Conservation (phyloP, 2,329 filamentous ascomycete species). For the Aspergillus pseudotamarii region DNA sequence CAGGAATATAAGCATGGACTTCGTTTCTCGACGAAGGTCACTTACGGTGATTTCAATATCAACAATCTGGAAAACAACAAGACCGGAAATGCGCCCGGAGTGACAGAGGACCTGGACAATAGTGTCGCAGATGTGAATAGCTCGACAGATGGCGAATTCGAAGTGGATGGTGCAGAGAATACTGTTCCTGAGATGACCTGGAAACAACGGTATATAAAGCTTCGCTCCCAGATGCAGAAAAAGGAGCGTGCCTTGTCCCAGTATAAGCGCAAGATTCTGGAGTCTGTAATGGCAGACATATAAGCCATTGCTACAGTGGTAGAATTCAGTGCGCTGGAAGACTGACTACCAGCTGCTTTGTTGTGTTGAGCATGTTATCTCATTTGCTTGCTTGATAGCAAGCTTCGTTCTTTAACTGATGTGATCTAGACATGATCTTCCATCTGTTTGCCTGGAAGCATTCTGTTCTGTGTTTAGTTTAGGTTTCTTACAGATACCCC, state of each 20-base stretch:
- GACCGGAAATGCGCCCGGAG: constrained; percentile 13
- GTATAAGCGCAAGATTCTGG: constrained; percentile 46
- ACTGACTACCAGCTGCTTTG: background rate
- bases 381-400: background rate
- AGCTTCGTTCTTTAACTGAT: background rate
- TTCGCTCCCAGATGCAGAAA: constrained; percentile 42
- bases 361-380: background rate
- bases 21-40: constrained; percentile 31
- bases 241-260: constrained; percentile 41
- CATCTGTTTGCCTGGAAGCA: background rate
- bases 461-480: constrained; percentile 8
- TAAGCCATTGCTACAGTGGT: constrained; percentile 15
- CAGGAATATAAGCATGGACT: constrained; percentile 30
- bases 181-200: constrained; percentile 34
- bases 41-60: constrained; percentile 23
- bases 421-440: background rate
- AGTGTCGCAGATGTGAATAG: constrained; percentile 22
- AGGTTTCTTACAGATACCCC: constrained; percentile 24
- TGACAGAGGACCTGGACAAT: constrained; percentile 18
- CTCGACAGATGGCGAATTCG: constrained; percentile 31
- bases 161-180: constrained; percentile 29
- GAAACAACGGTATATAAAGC: constrained; percentile 43
- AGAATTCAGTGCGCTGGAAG: background rate
- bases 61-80: constrained; percentile 5
- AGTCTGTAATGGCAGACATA: constrained; percentile 48